Evolutionary conservation across 179 eudicot species (phyloP), one percentile per base, ranked within the genome.

Genomic region (Gypsophila paniculata): DNA sequence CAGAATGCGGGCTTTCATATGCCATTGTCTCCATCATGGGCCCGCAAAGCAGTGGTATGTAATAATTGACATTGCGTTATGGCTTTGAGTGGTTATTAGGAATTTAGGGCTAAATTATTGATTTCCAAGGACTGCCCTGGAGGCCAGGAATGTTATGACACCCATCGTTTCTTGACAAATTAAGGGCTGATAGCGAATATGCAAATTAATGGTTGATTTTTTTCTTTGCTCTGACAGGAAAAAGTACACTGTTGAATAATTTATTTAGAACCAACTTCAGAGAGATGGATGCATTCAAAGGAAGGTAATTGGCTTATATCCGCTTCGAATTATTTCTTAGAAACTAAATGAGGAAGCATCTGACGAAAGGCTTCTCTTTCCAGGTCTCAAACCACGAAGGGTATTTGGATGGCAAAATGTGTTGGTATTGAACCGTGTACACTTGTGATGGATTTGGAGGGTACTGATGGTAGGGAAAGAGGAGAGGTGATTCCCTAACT

Each of bases 231-330:
- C 10, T 25, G 14, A 25, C 91, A 95, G 99, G 99, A 68, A 95
- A 95, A 86, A 95, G 99, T 77, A 94, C 99, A 4, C 84, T 95
- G 58, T 64, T 95, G 71, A 95, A 95, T 79, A 65, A 95, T 76
- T 77, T 95, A 59, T 95, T 95, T 66, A 19, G 76, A 42, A 95
- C 99, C 72, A 87, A 89, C 81, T 95, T 95, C 81, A 86, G 83
- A 83, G 99, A 92, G 85, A 95, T 95, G 99, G 96, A 95, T 81
- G 96, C 97, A 52, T 90, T 81, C 75, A 92, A 74, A 77, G 98
- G 98, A 82, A 95, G 99, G 99, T 83, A 81, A 64, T 77, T 71
- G 25, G 70, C 48, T 42, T 14, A 23, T 14, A 34, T 69, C 48
- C 67, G 32, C 49, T 19, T 58, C 67, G 59, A 68, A 21, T 55